Conservation (phyloP, 768 basidiomycete genomes). For the Macrolepiota dolichaula region DNA sequence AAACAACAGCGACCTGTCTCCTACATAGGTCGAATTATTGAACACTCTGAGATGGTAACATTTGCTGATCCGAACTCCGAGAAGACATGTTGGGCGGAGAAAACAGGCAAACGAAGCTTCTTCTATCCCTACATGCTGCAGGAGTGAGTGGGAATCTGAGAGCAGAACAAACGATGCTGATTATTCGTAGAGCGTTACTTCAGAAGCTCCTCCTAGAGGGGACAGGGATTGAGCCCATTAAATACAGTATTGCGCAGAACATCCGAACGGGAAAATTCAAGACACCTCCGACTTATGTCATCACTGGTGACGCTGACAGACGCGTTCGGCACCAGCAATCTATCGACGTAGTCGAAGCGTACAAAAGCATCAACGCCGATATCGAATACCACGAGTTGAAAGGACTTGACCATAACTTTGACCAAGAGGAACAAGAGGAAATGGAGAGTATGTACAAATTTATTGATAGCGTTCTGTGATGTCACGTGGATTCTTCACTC, state of each 20-base stretch:
- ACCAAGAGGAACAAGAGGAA: conserved; percentile 23
- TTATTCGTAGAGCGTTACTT: conserved; percentile 23
- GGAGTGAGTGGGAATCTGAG: conserved; percentile 24
- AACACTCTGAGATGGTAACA: conserved; percentile 23
- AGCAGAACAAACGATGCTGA: background rate
- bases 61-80: conserved; percentile 26
- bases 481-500: background rate
- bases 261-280: conserved; percentile 22
- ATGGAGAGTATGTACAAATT: conserved; percentile 36
- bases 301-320: conserved; percentile 33
- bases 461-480: conserved; percentile 6
- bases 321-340: conserved; percentile 32
- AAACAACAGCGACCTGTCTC: conserved; percentile 29
- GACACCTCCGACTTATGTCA: conserved; percentile 29
- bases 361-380: conserved; percentile 18
- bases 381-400: conserved; percentile 31
- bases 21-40: conserved; percentile 30
- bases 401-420: conserved; percentile 32
- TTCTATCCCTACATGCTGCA: conserved; percentile 40
- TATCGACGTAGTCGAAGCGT: conserved; percentile 27
- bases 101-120: conserved; percentile 25
- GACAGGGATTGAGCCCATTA: conserved; percentile 25
- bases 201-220: conserved; percentile 27
- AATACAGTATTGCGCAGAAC: conserved; percentile 26
- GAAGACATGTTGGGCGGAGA: conserved; percentile 21